A percentile compares a stretch with the other conserved stretches of the same genome.
Evolutionary conservation across 2,329 filamentous ascomycete genomes (phyloP).

Genomic region (Nakataea oryzae): DNA sequence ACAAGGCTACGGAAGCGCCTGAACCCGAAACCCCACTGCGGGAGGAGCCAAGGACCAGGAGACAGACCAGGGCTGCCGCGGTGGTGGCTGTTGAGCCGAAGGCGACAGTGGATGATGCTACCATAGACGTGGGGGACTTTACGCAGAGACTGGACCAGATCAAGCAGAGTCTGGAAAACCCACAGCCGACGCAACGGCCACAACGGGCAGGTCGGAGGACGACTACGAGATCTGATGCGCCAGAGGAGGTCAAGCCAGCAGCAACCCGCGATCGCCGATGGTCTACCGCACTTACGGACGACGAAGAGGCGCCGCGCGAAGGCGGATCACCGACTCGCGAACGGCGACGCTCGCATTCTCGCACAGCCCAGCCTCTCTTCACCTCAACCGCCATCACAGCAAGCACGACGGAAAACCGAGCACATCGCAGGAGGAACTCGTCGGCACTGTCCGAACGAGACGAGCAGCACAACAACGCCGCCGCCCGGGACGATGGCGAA

Average conservation of each 20-base stretch:
- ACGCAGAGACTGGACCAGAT: neutral
- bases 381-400: neutral
- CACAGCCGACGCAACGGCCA: neutral
- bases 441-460: neutral
- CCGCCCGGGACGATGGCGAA: neutral
- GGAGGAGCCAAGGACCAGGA: neutral
- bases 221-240: neutral
- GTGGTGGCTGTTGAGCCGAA: neutral
- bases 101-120: neutral
- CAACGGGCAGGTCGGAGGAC: neutral
- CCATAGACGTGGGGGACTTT: conserved; percentile 9
- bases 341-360: neutral
- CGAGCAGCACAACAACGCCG: neutral
- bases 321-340: neutral
- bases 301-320: neutral
- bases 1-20: neutral
- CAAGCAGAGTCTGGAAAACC: neutral
- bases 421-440: neutral
- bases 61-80: neutral
- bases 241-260: neutral
- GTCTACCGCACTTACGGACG: neutral
- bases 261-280: neutral
- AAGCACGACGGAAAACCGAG: neutral
- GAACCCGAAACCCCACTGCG: neutral
- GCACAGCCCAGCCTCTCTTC: neutral